Evolutionary conservation across 208 protist species (phyloP).

Genomic region (Trypanosoma scelopori): DNA sequence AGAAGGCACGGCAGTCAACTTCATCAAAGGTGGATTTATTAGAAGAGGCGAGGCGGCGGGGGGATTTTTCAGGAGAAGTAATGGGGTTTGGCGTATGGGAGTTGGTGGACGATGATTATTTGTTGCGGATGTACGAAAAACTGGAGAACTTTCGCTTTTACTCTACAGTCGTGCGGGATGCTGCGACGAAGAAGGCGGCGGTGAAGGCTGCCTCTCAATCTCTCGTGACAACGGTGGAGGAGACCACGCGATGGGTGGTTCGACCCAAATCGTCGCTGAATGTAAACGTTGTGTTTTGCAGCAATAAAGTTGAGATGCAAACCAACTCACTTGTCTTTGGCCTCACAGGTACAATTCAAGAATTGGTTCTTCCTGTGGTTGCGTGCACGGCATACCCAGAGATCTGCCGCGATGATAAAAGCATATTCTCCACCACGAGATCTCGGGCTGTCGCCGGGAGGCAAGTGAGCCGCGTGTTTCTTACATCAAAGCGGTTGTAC

Average conservation of each 20-base stretch:
- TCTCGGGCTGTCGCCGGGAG: conserved; percentile 29
- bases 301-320: conserved; percentile 45
- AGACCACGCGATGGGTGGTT: conserved; percentile 86
- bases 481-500: conserved; percentile 71
- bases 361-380: conserved; percentile 46
- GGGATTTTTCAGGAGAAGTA: conserved; percentile 6
- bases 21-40: background rate
- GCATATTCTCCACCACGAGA: conserved; percentile 75
- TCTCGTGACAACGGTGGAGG: conserved; percentile 42
- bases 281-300: conserved; percentile 84
- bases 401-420: conserved; percentile 81
- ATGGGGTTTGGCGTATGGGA: conserved; percentile 30
- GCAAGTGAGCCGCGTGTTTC: conserved; percentile 60
- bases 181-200: conserved; percentile 28
- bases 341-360: conserved; percentile 72
- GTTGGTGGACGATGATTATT: conserved; percentile 32
- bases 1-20: background rate
- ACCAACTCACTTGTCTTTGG: conserved; percentile 65
- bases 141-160: conserved; percentile 71
- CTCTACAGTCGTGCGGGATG: conserved; percentile 63
- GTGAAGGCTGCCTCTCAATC: conserved; percentile 30
- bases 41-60: background rate
- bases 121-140: conserved; percentile 2
- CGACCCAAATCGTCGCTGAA: conserved; percentile 57
- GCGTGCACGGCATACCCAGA: conserved; percentile 73